Percentiles rank a stretch among this genome's conserved stretches.
Evolutionary conservation across 129 eudicot species (phyloP).

Genomic region (Deinandra increscens): DNA sequence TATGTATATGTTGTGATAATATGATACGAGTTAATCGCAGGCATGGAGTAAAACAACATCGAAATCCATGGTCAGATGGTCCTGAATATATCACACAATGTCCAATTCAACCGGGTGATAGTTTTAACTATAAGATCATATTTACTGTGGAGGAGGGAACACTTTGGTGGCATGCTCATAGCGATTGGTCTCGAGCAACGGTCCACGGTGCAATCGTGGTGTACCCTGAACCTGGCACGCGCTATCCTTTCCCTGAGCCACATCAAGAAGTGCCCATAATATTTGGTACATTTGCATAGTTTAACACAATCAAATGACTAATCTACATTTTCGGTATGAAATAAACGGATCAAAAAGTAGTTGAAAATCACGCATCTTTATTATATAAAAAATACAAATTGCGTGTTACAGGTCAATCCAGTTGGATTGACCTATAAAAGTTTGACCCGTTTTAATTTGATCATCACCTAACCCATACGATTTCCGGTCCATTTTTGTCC

Average conservation of each 20-base stretch:
- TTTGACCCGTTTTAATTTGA: too few species aligned
- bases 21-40: conserved; percentile 32
- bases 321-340: not conserved
- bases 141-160: conserved; percentile 70
- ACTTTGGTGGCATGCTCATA: conserved; percentile 85
- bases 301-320: not conserved
- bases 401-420: not conserved
- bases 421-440: too few species aligned
- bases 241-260: conserved; percentile 58
- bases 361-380: too few species aligned
- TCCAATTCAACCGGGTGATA: conserved; percentile 56
- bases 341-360: too few species aligned
- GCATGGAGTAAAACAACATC: conserved; percentile 71
- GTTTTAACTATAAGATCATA: conserved; percentile 44
- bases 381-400: too few species aligned
- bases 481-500: too few species aligned
- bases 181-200: conserved; percentile 77
- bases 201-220: conserved; percentile 61
- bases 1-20: too few species aligned
- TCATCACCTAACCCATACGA: too few species aligned
- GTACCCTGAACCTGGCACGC: conserved; percentile 34
- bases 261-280: conserved; percentile 52
- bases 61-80: conserved; percentile 80
- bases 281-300: conserved; percentile 28
- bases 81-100: conserved; percentile 72